These are phyloP conservation scores for Nephelium lappaceum DNA, from an alignment of 345 rosid species.

Conservation along the genomic window DNA sequence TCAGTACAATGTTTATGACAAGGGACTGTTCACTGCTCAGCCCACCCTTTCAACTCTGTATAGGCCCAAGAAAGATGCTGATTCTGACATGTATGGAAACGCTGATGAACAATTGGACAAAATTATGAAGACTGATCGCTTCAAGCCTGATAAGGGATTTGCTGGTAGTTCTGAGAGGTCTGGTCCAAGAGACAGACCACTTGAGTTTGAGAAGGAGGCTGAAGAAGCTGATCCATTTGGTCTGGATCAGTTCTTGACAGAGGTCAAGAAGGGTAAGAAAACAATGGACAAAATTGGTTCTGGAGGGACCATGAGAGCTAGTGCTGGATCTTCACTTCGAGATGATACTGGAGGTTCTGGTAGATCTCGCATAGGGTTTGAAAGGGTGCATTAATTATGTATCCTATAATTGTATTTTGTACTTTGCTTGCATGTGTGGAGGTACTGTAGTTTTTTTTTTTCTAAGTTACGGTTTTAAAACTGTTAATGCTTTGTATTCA, in stretches of 20 bases:
- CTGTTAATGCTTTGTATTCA: neutral
- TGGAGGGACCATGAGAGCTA: conserved; percentile 94
- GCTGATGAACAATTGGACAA: conserved; percentile 85
- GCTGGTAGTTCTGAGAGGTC: conserved; percentile 68
- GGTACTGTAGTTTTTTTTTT: neutral
- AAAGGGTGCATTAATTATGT: conserved; percentile 53
- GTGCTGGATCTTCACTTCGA: conserved; percentile 78
- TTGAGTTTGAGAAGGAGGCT: conserved; percentile 84
- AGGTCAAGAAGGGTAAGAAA: conserved; percentile 84
- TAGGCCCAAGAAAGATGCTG: conserved; percentile 79
- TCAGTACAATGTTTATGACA: conserved; percentile 91
- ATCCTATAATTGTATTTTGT: neutral
- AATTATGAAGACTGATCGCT: conserved; percentile 84
- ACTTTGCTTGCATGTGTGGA: neutral
- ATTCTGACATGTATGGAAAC: conserved; percentile 81
- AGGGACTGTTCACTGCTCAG: conserved; percentile 86
- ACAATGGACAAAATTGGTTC: conserved; percentile 75
- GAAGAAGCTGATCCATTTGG: conserved; percentile 97
- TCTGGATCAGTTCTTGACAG: conserved; percentile 77
- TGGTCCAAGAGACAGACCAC: conserved; percentile 78
- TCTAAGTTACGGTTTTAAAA: neutral
- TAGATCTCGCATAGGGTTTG: conserved; percentile 81
- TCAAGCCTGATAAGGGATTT: conserved; percentile 84
- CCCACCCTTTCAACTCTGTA: conserved; percentile 87
- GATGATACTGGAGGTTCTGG: conserved; percentile 86